Base-by-base conservation (phyloP, 2,329 filamentous ascomycete species). In the Penicillium sp. region DNA sequence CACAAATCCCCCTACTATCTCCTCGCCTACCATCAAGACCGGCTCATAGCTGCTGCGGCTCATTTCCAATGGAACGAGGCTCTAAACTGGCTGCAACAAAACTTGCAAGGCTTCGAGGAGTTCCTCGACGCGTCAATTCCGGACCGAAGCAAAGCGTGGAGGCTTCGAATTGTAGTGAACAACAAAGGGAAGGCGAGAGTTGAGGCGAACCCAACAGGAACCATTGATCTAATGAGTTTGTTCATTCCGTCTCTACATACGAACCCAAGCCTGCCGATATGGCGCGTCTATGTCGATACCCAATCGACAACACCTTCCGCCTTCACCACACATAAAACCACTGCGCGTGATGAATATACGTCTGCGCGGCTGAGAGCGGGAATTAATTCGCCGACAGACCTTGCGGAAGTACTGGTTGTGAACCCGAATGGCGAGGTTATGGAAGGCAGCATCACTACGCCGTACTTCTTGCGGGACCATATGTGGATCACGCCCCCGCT, bases 321-420 rank as follows among this genome's bases (percentile, higher is more conserved):
- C n/a, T 89, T 88, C 69, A 96, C 93, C 0, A 86, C 88, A 57
- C 90, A 89, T 78, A 97, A 99, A 75, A 97, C 93, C 0, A 94
- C 90, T 0, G 79, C 82, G 48, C 85, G 93, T 15, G 77, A 79
- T 10, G 80, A 86, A 70, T 97, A 97, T 73, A 84, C 89, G 45
- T 78, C 77, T 2, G 90, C 91, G 1, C 84, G 92, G 9, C 69
- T 77, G 27, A 82, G 90, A 15, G 84, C 82, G 1, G 77, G 78
- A 0, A 85, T 93, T 48, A 61, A 44, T 66, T 78, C 62, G 2
- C 64, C 54, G 63, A 60, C 69, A 57, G 72, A 77, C 38, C 72
- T 77, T 41, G 82, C 83, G 51, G 93, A 97, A 72, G 90, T 96
- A 5, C 78, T 97, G 21, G 75, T 97, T 2, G 81, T 89, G 61